Percentiles rank a stretch among this genome's conserved stretches.
Evolutionary conservation across 2,329 filamentous ascomycete genomes (phyloP).

Genomic region (Fusarium sp.): DNA sequence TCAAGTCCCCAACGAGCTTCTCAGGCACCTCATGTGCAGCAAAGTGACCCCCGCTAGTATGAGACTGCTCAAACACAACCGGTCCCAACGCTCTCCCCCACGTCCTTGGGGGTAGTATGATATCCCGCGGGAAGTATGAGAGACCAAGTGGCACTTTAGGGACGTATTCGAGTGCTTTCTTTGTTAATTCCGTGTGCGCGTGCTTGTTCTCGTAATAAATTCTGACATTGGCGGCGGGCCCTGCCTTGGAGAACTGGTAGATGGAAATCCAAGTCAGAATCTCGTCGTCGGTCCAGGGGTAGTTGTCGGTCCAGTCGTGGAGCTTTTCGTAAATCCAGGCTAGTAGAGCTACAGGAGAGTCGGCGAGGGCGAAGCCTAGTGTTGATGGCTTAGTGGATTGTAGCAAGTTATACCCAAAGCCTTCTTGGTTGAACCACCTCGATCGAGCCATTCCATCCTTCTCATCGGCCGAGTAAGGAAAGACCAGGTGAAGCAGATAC

Average conservation of each 20-base stretch:
- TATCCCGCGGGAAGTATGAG: constrained; percentile 68
- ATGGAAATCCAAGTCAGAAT: constrained; percentile 79
- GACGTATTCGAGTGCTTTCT: constrained; percentile 40
- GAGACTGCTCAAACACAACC: constrained; percentile 66
- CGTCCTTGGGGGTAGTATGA: constrained; percentile 62
- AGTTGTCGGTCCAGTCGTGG: constrained; percentile 78
- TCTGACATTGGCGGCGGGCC: constrained; percentile 72
- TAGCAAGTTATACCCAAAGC: constrained; percentile 51
- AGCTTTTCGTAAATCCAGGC: constrained; percentile 87
- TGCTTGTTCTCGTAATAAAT: constrained; percentile 79
- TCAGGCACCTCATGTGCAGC: constrained; percentile 68
- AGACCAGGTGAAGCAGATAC: constrained; percentile 63
- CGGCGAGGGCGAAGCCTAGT: constrained; percentile 73
- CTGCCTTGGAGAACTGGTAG: constrained; percentile 76
- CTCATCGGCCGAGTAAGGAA: constrained; percentile 58
- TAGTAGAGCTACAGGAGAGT: constrained; percentile 76
- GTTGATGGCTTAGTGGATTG: constrained; percentile 77
- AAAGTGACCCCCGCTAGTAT: constrained; percentile 69
- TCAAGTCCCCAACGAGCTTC: constrained; percentile 63
- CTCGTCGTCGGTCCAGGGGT: constrained; percentile 80
- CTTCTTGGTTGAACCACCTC: constrained; percentile 67
- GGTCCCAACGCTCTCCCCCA: constrained; percentile 70
- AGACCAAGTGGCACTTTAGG: constrained; percentile 57
- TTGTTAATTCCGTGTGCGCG: constrained; percentile 37
- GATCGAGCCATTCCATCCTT: constrained; percentile 61